Evolutionary conservation across 164 flowering plant genomes (phyloP), one percentile per base, ranked within the genome.

Genomic region (Liriodendron chinense): DNA sequence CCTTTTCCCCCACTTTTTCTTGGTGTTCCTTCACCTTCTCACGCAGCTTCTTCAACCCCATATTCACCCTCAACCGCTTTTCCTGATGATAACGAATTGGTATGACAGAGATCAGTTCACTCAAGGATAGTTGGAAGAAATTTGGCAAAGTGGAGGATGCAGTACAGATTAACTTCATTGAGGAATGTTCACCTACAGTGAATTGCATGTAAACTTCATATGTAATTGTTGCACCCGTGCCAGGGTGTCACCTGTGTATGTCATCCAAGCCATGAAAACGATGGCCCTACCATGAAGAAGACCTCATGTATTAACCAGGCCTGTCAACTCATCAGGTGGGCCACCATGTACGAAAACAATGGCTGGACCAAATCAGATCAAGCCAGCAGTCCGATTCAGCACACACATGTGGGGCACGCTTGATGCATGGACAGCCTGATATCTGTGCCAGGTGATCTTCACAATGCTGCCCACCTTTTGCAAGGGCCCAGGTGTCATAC

Each of bases 1-100:
- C 69, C 69, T 67, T 67, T 67, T 75, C 72, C 9, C 82, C 76
- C 48, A 96, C 98, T 76, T 88, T 92, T 80, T 94, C 99, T 84
- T 94, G 99, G 0, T 96, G 99, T 73, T 96, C 88, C 83, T 91
- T 94, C 65, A 93, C 99, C 89, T 89, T 92, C 75, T 94, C 97
- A 1, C 88, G 97, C 47, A 94, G 83, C 79, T 89, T 96, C 79
- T 81, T 88, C 74, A 96, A 72, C 18, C 94, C 86, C 96, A 89
- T 96, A 83, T 94, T 92, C 70, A 94, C 97, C 73, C 94, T 87
- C 64, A 96, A 82, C n/a, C 97, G 84, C 81, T 96, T 96, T 78
- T 96, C 99, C 99, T 96, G 82, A 73, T 80, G 47, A 72, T 5
- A 50, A 72, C 47, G 72, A 28, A 65, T 22, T 22, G 9, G 5